Base-by-base conservation (phyloP, 495 filamentous ascomycete species). In the Annulohypoxylon stygium region DNA sequence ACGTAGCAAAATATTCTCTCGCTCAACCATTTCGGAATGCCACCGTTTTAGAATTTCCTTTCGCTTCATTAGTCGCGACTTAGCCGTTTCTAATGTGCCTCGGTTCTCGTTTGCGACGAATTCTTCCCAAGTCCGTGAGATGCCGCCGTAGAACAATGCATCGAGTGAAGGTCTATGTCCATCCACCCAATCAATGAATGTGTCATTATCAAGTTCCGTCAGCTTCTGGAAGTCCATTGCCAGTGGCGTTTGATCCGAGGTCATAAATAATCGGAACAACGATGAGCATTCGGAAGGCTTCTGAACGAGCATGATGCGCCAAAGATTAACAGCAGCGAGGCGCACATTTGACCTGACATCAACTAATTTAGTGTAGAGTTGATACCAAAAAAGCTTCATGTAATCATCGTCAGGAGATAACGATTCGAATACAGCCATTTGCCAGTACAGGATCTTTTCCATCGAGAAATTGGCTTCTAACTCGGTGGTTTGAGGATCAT, bases 361-460 rank as follows among this genome's bases (percentile, higher is more conserved):
- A 41, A 95, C 88, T 51, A 98, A 80, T 73, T 93, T 94, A 36
- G 88, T 89, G 80, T 98, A 98, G 6, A 99, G 87, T 48, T 97
- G 86, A 73, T 97, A 98, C 85, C 93, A 97, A 16, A 98, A 86
- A 6, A 98, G 81, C 54, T 91, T 90, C 74, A 97, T 86, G 75
- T 92, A 91, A 11, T 92, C 89, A 20, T 90, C 88, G 59, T 97
- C 93, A 2, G 86, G 83, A 23, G 93, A 90, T 7, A 93, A 87
- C 30, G 91, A 87, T 34, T 89, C 88, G n/a, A 98, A 83, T 37
- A 98, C 86, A 25, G 97, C 92, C 11, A 92, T 93, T 77, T 98
- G 96, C 96, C 96, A 99, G 78, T 98, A 98, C 2, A 91, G 88
- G 71, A 99, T 86, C 74, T 93, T 95, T 45, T 93, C 86, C 79